Evolutionary conservation across 345 rosid genomes (phyloP), one percentile per base, ranked within the genome.

Genomic region (Chamaenerion angustifolium): DNA sequence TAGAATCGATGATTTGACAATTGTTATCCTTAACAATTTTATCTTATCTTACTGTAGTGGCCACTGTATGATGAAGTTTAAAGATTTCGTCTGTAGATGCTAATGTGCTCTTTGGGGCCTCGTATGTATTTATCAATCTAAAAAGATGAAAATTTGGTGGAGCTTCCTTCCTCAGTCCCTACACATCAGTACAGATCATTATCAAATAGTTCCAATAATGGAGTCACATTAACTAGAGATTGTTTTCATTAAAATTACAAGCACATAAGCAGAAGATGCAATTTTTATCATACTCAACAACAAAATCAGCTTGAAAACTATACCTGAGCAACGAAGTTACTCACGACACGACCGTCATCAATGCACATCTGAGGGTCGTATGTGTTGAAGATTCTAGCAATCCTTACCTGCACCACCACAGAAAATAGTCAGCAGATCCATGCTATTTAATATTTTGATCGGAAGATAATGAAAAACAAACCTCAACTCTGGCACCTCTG

Each of bases 341-440:
- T 88, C 58, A 88, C 96, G 11, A 84, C 96, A 58, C 96, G 96
- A 16, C 96, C 96, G 56, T 87, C 96, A 43, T 87, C 94, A 16
- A 83, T 87, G 60, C 81, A 81, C 96, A 88, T 88, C 48, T 92
- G 85, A 21, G 96, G 94, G 51, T 92, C 96, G 43, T 88, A 88
- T 17, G 96, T 88, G 71, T 88, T 88, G 67, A 88, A 88, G 59
- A 88, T 88, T 56, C 96, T 77, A 15, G 96, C 96, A 61, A 88
- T 74, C 48, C 94, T 55, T 1, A 84, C 84, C 62, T 88, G 94
- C 81, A 75, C 6, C 37, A 7, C 6, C 37, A 31, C 37, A 31
- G 25, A 21, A 21, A 4, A 21, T 21, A 4, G 25, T 21, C 3
- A 21, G 25, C 25, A 21, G 25, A 4, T 0, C 25, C 25, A 21